Percentiles rank a stretch among this genome's conserved stretches.
Conservation (phyloP, 2,329 filamentous ascomycete species). For the Aspergillus neoniger region DNA sequence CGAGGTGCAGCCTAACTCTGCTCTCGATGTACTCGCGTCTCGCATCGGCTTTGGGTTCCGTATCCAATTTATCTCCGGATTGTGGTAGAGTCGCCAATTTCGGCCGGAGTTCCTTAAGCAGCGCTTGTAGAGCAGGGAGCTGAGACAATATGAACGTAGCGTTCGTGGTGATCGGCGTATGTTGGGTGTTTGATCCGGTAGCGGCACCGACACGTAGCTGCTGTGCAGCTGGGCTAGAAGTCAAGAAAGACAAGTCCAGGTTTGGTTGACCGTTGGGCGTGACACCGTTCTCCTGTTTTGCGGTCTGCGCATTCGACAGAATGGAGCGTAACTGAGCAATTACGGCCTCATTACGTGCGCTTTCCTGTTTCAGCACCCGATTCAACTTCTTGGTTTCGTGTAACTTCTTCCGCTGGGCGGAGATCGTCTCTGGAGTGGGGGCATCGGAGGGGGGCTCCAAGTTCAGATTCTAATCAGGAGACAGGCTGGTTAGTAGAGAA, state of each 20-base stretch:
- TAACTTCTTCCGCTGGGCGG: constrained; percentile 70
- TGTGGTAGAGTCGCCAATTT: constrained; percentile 55
- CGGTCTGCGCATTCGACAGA: constrained; percentile 43
- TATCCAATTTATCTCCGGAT: constrained; percentile 39
- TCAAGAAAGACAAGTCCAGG: constrained; percentile 58
- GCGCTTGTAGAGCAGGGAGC: constrained; percentile 72
- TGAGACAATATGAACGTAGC: constrained; percentile 77
- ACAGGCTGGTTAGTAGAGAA: background rate
- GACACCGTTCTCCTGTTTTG: constrained; percentile 23
- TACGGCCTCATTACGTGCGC: constrained; percentile 69
- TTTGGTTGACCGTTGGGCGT: constrained; percentile 25
- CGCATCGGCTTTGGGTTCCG: constrained; percentile 65
- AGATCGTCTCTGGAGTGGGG: constrained; percentile 68
- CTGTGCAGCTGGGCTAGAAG: constrained; percentile 50
- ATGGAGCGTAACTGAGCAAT: constrained; percentile 65
- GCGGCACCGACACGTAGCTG: constrained; percentile 48
- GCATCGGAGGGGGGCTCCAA: constrained; percentile 37
- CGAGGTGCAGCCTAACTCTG: constrained; percentile 74
- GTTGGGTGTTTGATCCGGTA: constrained; percentile 37
- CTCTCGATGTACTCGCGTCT: constrained; percentile 81
- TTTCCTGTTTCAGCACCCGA: constrained; percentile 68
- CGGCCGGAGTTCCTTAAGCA: constrained; percentile 68
- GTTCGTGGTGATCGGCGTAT: constrained; percentile 47
- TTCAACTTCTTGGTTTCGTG: constrained; percentile 79
- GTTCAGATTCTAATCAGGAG: constrained; percentile 37